These are phyloP conservation scores for Sporothrix brasiliensis DNA, from an alignment of 2,329 filamentous ascomycete genomes.

Conservation along the genomic window DNA sequence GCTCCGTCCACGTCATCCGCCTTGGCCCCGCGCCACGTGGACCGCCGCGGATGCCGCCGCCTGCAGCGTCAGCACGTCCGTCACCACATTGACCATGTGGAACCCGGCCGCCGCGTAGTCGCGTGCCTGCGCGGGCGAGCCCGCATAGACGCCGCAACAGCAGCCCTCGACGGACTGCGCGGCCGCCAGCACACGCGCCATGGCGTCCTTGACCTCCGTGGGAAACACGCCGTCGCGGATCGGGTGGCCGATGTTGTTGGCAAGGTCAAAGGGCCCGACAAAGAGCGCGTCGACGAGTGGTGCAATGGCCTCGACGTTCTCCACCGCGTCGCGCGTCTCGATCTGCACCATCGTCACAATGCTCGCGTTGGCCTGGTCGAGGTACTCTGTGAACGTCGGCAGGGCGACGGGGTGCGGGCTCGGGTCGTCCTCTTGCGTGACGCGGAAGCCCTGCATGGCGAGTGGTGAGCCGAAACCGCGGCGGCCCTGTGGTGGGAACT, in stretches of 20 bases:
- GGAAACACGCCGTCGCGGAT: conserved; percentile 63
- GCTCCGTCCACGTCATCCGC: not conserved
- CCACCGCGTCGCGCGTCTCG: conserved; percentile 65
- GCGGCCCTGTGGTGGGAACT: conserved; percentile 59
- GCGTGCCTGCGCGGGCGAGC: conserved; percentile 59
- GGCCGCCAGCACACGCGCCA: conserved; percentile 60
- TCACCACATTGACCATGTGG: conserved; percentile 63
- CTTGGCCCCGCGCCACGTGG: conserved; percentile 49
- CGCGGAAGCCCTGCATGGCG: conserved; percentile 53
- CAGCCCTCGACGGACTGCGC: conserved; percentile 62
- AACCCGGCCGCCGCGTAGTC: conserved; percentile 60
- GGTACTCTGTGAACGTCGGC: conserved; percentile 58
- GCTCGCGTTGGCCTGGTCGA: conserved; percentile 59
- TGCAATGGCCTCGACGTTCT: conserved; percentile 64
- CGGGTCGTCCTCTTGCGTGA: too few relatives aligned
- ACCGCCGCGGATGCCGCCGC: conserved; percentile 52
- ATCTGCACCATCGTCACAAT: conserved; percentile 69
- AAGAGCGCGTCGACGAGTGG: conserved; percentile 66
- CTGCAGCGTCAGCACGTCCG: conserved; percentile 58
- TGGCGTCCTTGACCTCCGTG: conserved; percentile 61
- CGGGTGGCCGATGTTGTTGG: conserved; percentile 64
- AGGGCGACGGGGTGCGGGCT: conserved; percentile 36
- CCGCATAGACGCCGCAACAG: conserved; percentile 66
- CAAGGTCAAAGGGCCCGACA: conserved; percentile 68
- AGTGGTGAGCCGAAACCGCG: conserved; percentile 62